These are phyloP conservation scores for Arthrobotrys sphaeroides DNA, from an alignment of 2,329 filamentous ascomycete species.

Conservation along the genomic window DNA sequence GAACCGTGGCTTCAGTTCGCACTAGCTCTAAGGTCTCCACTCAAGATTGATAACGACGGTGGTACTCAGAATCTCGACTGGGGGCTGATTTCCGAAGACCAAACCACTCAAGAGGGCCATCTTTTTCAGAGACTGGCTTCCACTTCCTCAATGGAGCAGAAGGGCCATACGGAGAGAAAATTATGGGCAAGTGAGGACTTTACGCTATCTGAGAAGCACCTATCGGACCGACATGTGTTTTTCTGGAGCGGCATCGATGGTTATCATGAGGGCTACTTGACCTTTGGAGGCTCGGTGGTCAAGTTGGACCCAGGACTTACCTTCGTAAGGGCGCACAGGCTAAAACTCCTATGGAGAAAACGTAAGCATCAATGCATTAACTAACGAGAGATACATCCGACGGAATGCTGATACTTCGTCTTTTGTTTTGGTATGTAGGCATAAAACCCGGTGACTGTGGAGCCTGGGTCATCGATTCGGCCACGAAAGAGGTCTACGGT, in stretches of 20 bases:
- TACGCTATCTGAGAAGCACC: neutral
- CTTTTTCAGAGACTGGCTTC: too few relatives aligned
- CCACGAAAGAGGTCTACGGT: conserved; percentile 47
- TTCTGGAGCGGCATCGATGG: neutral
- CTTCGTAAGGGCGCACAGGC: conserved; percentile 18
- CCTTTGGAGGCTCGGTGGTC: conserved; percentile 19
- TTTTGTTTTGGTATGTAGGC: conserved; percentile 26
- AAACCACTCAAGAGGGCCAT: neutral
- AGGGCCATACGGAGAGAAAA: too few relatives aligned
- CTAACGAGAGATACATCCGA: neutral
- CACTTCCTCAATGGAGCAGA: too few relatives aligned
- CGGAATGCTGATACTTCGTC: too few relatives aligned
- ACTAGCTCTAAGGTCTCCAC: neutral
- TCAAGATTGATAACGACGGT: neutral
- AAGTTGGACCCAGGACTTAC: conserved; percentile 16
- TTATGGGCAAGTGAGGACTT: neutral
- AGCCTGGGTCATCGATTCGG: conserved; percentile 54
- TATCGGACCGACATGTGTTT: too few relatives aligned
- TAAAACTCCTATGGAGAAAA: neutral
- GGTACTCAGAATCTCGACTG: neutral
- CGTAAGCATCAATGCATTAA: neutral
- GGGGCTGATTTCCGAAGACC: neutral
- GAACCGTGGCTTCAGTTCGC: conserved; percentile 4
- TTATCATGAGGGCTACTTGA: conserved; percentile 16
- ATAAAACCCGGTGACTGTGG: conserved; percentile 54